These are phyloP conservation scores for Penicillium silybi DNA, from an alignment of 495 filamentous ascomycete species.

Conservation along the genomic window DNA sequence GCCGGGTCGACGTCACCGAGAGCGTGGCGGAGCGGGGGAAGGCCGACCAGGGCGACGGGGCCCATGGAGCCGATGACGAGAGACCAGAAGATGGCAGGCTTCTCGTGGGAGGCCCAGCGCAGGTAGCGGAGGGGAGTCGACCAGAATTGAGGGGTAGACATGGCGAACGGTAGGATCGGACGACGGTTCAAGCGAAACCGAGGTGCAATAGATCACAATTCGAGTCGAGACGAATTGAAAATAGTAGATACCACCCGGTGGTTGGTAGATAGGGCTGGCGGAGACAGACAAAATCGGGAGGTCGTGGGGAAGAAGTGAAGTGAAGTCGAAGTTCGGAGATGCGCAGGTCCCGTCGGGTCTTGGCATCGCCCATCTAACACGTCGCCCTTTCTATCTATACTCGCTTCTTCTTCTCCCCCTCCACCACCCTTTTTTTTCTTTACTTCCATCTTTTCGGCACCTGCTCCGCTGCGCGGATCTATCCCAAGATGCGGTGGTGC, in stretches of 20 bases:
- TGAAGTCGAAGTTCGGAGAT: conserved; percentile 35
- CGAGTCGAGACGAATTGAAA: conserved; percentile 3
- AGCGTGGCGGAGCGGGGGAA: conserved; percentile 63
- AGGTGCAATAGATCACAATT: neutral
- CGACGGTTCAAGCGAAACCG: conserved; percentile 8
- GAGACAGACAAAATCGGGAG: conserved; percentile 16
- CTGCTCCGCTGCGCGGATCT: conserved; percentile 41
- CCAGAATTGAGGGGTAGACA: conserved; percentile 79
- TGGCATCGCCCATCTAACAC: conserved; percentile 47
- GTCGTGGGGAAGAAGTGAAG: conserved; percentile 27
- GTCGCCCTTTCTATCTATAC: conserved; percentile 42
- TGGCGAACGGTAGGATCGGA: conserved; percentile 33
- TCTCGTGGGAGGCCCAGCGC: conserved; percentile 80
- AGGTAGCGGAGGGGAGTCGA: conserved; percentile 73
- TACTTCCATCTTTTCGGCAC: conserved; percentile 12
- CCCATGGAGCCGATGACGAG: conserved; percentile 66
- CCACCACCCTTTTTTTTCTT: conserved; percentile 15
- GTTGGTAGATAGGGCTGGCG: conserved; percentile 8
- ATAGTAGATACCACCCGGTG: conserved; percentile 1
- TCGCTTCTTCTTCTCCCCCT: conserved; percentile 11
- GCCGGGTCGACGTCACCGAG: conserved; percentile 68
- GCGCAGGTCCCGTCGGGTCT: conserved; percentile 37
- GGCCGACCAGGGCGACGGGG: conserved; percentile 60
- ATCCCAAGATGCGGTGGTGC: conserved; percentile 67
- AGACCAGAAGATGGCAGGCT: conserved; percentile 85